phyloP scores from a whole-genome alignment of 2,329 filamentous ascomycete genomes.

The Cercospora citrullina region DNA sequence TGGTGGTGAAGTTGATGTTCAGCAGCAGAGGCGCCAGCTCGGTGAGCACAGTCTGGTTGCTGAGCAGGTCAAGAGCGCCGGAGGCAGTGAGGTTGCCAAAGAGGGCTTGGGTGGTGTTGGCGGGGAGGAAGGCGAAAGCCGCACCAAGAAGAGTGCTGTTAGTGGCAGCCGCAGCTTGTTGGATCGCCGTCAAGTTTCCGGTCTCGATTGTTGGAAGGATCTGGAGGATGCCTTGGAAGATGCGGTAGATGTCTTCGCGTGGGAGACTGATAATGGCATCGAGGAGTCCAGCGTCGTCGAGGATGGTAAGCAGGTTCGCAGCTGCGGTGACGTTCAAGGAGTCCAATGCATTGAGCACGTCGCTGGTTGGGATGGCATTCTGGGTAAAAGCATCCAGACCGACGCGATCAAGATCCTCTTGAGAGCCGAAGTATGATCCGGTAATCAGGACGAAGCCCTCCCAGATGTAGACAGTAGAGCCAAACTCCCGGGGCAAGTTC shows the following conservation, averaged over 20 bases:
- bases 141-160: conserved; percentile 19
- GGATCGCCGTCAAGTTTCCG: conserved; percentile 14
- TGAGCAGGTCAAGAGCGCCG: conserved; percentile 15
- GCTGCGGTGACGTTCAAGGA: conserved; percentile 21
- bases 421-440: conserved; percentile 22
- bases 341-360: conserved; percentile 17
- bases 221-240: conserved; percentile 15
- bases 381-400: conserved; percentile 2
- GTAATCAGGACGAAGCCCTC: conserved; percentile 20
- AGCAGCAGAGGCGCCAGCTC: conserved; percentile 14
- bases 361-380: conserved; percentile 11
- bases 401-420: conserved; percentile 22
- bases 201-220: conserved; percentile 16
- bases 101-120: conserved; percentile 10
- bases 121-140: neutral
- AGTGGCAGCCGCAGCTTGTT: conserved; percentile 8
- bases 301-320: conserved; percentile 6
- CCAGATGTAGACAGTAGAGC: conserved; percentile 23
- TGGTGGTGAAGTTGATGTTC: conserved; percentile 21
- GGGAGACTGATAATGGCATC: conserved; percentile 12
- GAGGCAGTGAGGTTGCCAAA: conserved; percentile 16
- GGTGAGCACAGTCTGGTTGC: conserved; percentile 17
- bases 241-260: conserved; percentile 1
- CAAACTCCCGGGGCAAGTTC: conserved; percentile 21
- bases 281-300: conserved; percentile 16